Evolutionary conservation across 805 yeast species (phyloP), one percentile per base, ranked within the genome.

Genomic region (Yamadazyma nakazawae): DNA sequence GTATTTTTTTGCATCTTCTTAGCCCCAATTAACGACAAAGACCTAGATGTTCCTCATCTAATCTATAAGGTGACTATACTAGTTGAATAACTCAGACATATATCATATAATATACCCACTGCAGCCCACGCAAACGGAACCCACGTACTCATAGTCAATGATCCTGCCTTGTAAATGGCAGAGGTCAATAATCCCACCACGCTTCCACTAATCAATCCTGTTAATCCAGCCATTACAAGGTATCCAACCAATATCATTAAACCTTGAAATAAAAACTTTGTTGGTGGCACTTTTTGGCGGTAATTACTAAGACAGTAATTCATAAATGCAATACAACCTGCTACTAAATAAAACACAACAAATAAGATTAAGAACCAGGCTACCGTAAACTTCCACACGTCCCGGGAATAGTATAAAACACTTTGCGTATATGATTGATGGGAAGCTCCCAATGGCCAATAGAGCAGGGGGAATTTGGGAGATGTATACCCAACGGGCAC

Each of bases 91-190:
- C 87, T 76, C 8, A 83, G 76, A 30, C 84, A 71, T 31, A 88
- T 74, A 59, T 85, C 80, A 62, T 79, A 86, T 37, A 89, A 59
- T 5, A 87, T 74, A 54, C 81, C 82, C 4, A 85, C 77, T 2
- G 85, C 64, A 0, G 82, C 95, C 81, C 91, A 88, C 46, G 85
- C 78, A 54, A 92, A 76, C 0, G 99, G 98, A 7, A 92, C 81
- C 99, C 99, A 92, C 0, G 97, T 88, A 11, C 95, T 84, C 95
- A 94, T 88, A 18, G 85, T 78, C 56, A 92, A 81, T 19, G 85
- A 74, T 0, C 96, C 96, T 0, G 96, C 82, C 45, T 76, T 72
- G 66, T 91, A 91, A 7, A 90, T 77, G 1, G 89, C 86, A 31
- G 84, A 84, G 14, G 87, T 59, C 52, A 94, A 60, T 11, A 90